Conservation (phyloP, 2,329 filamentous ascomycete genomes). For the Neopestalotiopsis clavispora region DNA sequence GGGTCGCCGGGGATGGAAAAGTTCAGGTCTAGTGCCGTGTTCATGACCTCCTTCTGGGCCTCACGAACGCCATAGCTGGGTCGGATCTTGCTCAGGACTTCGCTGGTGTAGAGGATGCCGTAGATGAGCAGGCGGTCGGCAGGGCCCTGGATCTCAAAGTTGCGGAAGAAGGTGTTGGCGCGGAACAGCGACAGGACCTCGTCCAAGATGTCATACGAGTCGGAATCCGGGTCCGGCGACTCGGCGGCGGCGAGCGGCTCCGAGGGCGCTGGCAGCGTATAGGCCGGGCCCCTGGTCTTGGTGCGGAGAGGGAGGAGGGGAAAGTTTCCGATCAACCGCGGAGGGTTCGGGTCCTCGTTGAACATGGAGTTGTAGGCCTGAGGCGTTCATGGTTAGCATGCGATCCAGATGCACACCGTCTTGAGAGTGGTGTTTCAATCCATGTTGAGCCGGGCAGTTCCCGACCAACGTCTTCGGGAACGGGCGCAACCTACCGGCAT, state of each 20-base stretch:
- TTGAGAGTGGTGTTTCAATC: background rate
- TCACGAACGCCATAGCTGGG: slow-evolving; percentile 67
- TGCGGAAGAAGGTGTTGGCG: slow-evolving; percentile 98
- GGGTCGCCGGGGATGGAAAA: slow-evolving; percentile 96
- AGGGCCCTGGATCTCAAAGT: slow-evolving; percentile 97
- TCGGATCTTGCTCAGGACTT: slow-evolving; percentile 87
- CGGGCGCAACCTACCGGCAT: slow-evolving; percentile 49
- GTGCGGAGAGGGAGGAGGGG: slow-evolving; percentile 93
- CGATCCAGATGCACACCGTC: background rate
- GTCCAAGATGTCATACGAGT: slow-evolving; percentile 95
- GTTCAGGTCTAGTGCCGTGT: slow-evolving; percentile 87
- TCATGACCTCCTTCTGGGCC: slow-evolving; percentile 78
- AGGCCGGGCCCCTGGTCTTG: slow-evolving; percentile 92
- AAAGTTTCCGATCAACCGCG: slow-evolving; percentile 80
- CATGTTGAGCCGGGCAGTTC: background rate
- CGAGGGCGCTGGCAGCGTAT: slow-evolving; percentile 72
- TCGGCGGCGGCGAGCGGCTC: slow-evolving; percentile 62
- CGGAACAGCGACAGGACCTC: slow-evolving; percentile 93
- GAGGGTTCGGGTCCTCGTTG: slow-evolving; percentile 75
- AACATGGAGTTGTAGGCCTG: slow-evolving; percentile 99
- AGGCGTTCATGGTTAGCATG: background rate
- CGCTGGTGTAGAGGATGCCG: slow-evolving; percentile 92
- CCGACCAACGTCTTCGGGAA: background rate
- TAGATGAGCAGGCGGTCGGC: slow-evolving; percentile 95
- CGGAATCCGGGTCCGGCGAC: slow-evolving; percentile 80